Base-by-base conservation (phyloP, 805 yeast species). In the Isabelozyma heimii region DNA sequence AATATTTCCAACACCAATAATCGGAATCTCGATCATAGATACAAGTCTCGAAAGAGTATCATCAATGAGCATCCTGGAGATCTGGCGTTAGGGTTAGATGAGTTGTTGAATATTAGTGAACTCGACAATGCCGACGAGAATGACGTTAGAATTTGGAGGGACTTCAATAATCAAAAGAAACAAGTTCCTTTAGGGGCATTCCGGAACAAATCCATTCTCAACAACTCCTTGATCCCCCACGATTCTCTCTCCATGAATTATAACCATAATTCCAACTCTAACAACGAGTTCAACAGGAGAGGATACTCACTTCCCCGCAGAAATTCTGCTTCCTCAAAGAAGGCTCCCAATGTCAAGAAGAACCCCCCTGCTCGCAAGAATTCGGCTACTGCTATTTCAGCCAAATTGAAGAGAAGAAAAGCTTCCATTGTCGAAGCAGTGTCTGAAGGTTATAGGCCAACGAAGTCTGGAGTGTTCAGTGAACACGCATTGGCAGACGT, bases 111-210 rank as follows among this genome's bases (percentile, higher is more conserved):
- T 63, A 86, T 92, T 70, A 86, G 92, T 63, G 97, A 89, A 62
- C 73, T 91, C 52, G 96, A 89, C 58, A 89, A 87, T 53, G 76
- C 72, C 45, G 87, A 80, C 47, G 86, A 82, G 27, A 80, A 80
- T 50, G 85, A 82, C 46, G 78, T 70, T 4, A 69, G 66, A 47
- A 73, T 74, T 38, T 74, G 79, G 79, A 52, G 75, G 38, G 78
- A 73, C 49, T 73, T 73, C 65, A 74, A 71, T 56, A 67, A 62
- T 57, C 70, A 66, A 53, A 76, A 61, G 70, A 74, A 60, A 61
- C 61, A 80, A 78, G 62, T 90, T 8, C 97, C 97, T 3, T 69
- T 91, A 39, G 88, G 95, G 2, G 97, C 97, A 1, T 92, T 92
- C 65, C 75, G 98, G 61, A 91, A 90, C 68, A 86, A 90, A 60